Percentiles rank a stretch among this genome's conserved stretches.
Evolutionary conservation across 495 filamentous ascomycete species (phyloP).

Genomic region (Acidomyces sp.): DNA sequence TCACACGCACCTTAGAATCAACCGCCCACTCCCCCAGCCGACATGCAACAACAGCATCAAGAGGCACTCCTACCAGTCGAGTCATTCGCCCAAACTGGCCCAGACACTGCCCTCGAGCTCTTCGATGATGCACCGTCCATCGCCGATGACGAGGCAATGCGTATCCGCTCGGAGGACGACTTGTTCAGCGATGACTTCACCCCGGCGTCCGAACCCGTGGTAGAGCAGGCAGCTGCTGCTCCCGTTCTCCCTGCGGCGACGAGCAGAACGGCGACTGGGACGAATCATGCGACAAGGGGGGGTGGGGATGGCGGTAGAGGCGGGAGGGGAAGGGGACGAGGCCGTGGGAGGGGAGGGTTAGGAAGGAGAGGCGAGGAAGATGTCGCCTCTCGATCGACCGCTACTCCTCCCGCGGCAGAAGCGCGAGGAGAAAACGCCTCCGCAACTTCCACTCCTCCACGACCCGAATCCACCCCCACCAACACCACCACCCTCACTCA

Average conservation of each 20-base stretch:
- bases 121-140: constrained; percentile 20
- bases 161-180: constrained; percentile 53
- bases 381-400: not conserved
- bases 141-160: constrained; percentile 23
- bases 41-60: too few species aligned
- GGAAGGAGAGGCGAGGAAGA: not conserved
- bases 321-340: constrained; percentile 9
- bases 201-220: constrained; percentile 37
- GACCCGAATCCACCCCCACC: constrained; percentile 2
- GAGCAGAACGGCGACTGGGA: too few species aligned
- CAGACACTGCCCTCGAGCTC: constrained; percentile 10
- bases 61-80: too few species aligned
- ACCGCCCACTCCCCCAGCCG: too few species aligned
- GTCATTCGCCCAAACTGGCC: constrained; percentile 17
- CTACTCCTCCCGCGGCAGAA: not conserved
- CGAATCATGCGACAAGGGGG: constrained; percentile 21
- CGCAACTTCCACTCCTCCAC: constrained; percentile 7
- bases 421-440: not conserved
- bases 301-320: constrained; percentile 24
- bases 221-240: constrained; percentile 16
- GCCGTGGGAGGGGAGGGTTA: constrained; percentile 19
- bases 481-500: constrained; percentile 3
- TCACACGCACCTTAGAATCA: too few species aligned
- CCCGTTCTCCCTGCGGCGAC: constrained; percentile 2
- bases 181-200: constrained; percentile 63